phyloP scores from a whole-genome alignment of 331 rosid species.

The Quercus tomentella region DNA sequence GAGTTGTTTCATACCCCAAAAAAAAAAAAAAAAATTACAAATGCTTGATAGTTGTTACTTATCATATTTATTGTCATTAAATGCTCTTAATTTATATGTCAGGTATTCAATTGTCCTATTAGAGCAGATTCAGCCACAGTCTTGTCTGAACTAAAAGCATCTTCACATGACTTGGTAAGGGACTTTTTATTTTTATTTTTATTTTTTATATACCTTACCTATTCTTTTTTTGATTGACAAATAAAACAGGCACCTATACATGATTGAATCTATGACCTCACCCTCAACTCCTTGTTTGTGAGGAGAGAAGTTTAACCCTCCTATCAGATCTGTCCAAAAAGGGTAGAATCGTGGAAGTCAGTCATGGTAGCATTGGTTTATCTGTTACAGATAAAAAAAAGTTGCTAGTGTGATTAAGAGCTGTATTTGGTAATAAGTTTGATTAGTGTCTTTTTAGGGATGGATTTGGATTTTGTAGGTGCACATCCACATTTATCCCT shows the following conservation, averaged over 20 bases:
- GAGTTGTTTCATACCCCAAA: not conserved
- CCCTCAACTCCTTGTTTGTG: no score
- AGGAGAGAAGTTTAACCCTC: not conserved
- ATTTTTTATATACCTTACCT: not conserved
- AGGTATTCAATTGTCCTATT: conserved; percentile 98
- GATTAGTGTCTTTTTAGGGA: not conserved
- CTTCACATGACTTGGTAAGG: conserved; percentile 97
- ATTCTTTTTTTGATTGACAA: no score
- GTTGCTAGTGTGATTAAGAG: not conserved
- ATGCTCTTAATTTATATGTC: conserved; percentile 22
- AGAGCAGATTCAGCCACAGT: conserved; percentile 85
- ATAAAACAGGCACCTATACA: no score
- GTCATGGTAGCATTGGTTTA: not conserved
- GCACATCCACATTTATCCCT: not conserved
- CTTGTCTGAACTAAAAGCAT: conserved; percentile 75
- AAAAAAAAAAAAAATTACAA: not conserved
- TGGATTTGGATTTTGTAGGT: not conserved
- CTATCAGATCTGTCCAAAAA: not conserved
- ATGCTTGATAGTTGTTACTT: not conserved
- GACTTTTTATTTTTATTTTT: not conserved
- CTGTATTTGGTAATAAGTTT: not conserved
- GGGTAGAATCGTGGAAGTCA: no score
- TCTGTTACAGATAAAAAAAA: not conserved
- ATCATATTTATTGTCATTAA: conserved; percentile 15
- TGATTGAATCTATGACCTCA: no score